Conservation (phyloP, 169 alveolate genomes). For the Perkinsus olseni region DNA sequence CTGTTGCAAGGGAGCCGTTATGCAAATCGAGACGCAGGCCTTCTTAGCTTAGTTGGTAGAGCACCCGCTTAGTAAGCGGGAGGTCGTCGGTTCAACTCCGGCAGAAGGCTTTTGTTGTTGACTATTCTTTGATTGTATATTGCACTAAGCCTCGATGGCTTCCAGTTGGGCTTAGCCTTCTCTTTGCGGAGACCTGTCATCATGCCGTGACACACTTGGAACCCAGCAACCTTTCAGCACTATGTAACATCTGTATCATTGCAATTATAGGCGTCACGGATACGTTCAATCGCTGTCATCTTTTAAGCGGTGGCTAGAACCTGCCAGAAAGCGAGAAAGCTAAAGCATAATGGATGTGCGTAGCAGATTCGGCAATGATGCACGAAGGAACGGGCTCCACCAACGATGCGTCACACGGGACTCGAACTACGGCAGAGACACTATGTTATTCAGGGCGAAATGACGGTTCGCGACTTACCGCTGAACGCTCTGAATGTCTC, state of each 20-base stretch:
- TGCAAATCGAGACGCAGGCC: not conserved
- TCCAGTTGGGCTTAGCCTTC: no score
- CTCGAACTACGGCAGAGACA: no score
- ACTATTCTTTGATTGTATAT: not conserved
- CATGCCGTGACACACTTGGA: no score
- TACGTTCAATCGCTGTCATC: not conserved
- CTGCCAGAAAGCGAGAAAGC: not conserved
- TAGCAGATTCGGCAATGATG: no score
- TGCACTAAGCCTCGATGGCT: no score
- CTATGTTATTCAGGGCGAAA: no score
- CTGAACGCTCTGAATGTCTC: not conserved
- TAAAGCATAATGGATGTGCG: not conserved
- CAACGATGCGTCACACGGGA: no score
- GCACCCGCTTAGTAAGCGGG: conserved; percentile 1
- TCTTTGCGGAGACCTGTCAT: no score
- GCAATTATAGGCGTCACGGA: not conserved
- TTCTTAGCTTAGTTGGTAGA: not conserved
- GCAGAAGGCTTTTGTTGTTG: not conserved
- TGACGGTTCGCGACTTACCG: not conserved
- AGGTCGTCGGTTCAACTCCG: not conserved
- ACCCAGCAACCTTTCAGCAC: no score
- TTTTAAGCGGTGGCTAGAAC: not conserved
- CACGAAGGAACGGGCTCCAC: no score
- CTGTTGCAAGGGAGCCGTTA: no score
- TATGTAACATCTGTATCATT: not conserved